Evolutionary conservation across 108 stramenopile species (phyloP).

Genomic region (Epithemia pelagica): DNA sequence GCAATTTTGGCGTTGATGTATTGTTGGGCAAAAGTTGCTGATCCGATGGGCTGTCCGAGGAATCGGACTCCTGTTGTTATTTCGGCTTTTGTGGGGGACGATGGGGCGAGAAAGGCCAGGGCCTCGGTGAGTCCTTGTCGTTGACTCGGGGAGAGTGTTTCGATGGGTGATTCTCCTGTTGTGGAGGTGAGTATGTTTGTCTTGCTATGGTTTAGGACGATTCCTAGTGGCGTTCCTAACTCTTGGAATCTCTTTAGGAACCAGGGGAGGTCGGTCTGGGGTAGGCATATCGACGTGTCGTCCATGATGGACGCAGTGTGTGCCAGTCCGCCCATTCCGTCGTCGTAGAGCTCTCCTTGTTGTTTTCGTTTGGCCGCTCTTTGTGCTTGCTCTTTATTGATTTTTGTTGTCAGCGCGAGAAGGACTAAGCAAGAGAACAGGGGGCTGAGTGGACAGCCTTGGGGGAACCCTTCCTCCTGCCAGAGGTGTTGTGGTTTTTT

Average conservation of each 20-base stretch:
- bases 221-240: neutral
- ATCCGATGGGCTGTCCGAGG: neutral
- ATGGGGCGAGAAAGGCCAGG: neutral
- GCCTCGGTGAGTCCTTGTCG: neutral
- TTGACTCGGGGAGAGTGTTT: neutral
- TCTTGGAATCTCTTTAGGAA: neutral
- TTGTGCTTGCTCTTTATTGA: too few relatives aligned
- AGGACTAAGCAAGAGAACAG: too few relatives aligned
- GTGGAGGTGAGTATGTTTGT: neutral
- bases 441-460: too few relatives aligned
- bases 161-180: neutral
- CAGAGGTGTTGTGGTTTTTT: too few relatives aligned
- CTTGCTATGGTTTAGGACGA: neutral
- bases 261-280: neutral
- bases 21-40: neutral
- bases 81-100: neutral
- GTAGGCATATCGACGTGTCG: neutral
- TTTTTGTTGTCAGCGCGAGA: too few relatives aligned
- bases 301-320: neutral
- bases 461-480: too few relatives aligned
- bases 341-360: too few relatives aligned
- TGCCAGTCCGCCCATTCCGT: too few relatives aligned
- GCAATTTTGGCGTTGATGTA: neutral
- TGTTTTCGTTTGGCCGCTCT: too few relatives aligned
- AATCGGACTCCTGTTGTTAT: neutral